Base-by-base conservation (phyloP, 345 rosid genomes). In the Gossypium raimondii region DNA sequence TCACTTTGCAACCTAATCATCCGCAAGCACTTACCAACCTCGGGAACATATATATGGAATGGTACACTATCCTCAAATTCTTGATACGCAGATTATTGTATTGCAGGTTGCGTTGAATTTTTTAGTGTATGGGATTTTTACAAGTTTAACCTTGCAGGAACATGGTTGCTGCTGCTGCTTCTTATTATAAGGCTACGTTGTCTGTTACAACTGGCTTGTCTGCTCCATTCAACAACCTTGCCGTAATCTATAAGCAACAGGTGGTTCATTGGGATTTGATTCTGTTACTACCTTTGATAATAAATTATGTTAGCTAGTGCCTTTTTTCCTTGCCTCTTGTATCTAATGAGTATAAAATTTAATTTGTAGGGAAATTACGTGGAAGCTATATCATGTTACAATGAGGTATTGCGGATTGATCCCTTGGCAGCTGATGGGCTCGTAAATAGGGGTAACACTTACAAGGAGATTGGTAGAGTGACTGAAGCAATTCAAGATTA, bases 21-120 rank as follows among this genome's bases (percentile, higher is more conserved):
- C 99, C 99, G n/a, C 98, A 93, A 81, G 97, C 99, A 24, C 92
- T 96, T 70, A 93, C 98, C 71, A 96, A 96, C 77, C 94, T 96
- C 73, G 99, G 99, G 74, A 93, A 96, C 78, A 86, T 96, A 77
- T 96, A 96, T 77, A 93, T 93, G 98, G 99, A 96, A 80, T 92
- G 99, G 99, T 93, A 86, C 29, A 71, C 67, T 73, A 50, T 67
- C 20, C 66, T 62, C 74, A 24, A 27, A 66, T 61, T 73, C 20
- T 66, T 47, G 44, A 9, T 38, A 17, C 24, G 16, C 44, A 4
- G 27, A 10, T 13, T 20, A n/a, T 34, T 57, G n/a, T 52, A 69
- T 2, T 70, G 29, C 9, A n/a, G 47, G 2, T 7, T 3, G 9
- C 52, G 73, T 52, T 24, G 17, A 20, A 17, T 69, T 11, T 58